phyloP scores from a whole-genome alignment of 192 early-diverging fungal genomes.

The Podila clonocystis region DNA sequence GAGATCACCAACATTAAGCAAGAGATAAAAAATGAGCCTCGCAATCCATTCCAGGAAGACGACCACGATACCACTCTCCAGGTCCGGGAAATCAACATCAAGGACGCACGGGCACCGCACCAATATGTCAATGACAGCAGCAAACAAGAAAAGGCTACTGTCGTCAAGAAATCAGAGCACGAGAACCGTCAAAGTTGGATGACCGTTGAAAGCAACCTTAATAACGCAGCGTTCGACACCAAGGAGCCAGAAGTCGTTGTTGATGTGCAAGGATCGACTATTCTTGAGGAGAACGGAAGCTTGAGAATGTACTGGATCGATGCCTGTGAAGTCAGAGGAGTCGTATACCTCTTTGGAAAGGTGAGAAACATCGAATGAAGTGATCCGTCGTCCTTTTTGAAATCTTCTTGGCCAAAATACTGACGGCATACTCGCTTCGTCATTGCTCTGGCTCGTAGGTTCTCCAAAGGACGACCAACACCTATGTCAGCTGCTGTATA shows the following conservation, averaged over 20 bases:
- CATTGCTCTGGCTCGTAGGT: conserved; percentile 49
- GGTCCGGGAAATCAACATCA: conserved; percentile 13
- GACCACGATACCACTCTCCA: conserved; percentile 11
- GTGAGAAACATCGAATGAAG: conserved; percentile 34
- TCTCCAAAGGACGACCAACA: conserved; percentile 57
- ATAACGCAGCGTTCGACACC: conserved; percentile 4
- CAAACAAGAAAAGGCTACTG: conserved; percentile 29
- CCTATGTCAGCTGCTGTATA: conserved; percentile 84
- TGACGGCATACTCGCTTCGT: too few species aligned
- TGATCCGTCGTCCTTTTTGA: too few species aligned
- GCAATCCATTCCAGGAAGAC: conserved; percentile 30
- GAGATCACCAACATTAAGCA: conserved; percentile 10
- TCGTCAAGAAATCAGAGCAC: conserved; percentile 27
- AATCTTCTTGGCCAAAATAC: too few species aligned
- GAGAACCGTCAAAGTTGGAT: conserved; percentile 30
- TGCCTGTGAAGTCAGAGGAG: conserved; percentile 83
- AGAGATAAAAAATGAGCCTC: conserved; percentile 30
- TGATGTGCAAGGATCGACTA: conserved; percentile 24
- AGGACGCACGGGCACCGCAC: conserved; percentile 16
- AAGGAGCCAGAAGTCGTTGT: conserved; percentile 8
- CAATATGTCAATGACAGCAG: conserved; percentile 12
- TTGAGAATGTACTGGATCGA: conserved; percentile 93
- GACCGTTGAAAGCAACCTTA: conserved; percentile 24
- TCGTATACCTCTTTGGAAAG: conserved; percentile 94
- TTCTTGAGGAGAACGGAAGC: conserved; percentile 59